phyloP scores from a whole-genome alignment of 352 stramenopile genomes.

The Thalassiosira hispida region DNA sequence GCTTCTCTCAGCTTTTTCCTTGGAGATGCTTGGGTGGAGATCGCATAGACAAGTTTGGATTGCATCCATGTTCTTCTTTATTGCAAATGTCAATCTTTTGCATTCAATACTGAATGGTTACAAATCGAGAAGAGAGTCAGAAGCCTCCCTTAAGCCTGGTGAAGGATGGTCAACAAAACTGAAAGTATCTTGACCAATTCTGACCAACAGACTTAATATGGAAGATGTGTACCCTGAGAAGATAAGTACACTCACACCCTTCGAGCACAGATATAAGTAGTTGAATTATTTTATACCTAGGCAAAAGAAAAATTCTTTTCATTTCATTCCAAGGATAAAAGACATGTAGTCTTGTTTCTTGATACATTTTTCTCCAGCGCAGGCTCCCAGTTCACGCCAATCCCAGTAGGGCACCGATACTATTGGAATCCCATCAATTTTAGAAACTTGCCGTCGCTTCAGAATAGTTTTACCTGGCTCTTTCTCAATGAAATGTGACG shows the following conservation, averaged over 20 bases:
- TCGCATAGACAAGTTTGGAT: slow-evolving; percentile 75
- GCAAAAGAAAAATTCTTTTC: too few relatives aligned
- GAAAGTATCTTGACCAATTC: slow-evolving; percentile 7
- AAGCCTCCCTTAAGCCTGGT: neutral
- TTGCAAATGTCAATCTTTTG: slow-evolving; percentile 79
- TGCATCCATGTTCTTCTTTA: slow-evolving; percentile 75
- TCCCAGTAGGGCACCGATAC: slow-evolving; percentile 33
- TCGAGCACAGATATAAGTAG: too few relatives aligned
- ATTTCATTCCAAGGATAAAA: too few relatives aligned
- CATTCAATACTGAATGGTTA: slow-evolving; percentile 59
- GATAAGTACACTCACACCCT: too few relatives aligned
- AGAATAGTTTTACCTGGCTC: slow-evolving; percentile 17
- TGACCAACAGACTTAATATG: too few relatives aligned
- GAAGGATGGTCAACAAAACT: slow-evolving; percentile 9
- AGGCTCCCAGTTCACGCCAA: slow-evolving; percentile 13
- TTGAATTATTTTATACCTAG: too few relatives aligned
- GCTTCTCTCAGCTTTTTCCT: slow-evolving; percentile 74
- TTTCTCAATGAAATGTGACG: slow-evolving; percentile 20
- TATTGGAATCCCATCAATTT: slow-evolving; percentile 19
- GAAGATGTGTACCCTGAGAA: too few relatives aligned
- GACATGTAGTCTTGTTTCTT: too few relatives aligned
- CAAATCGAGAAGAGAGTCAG: slow-evolving; percentile 9
- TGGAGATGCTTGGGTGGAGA: slow-evolving; percentile 80
- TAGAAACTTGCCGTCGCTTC: slow-evolving; percentile 21
- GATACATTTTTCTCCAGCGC: too few relatives aligned